Conservation (phyloP, 345 rosid species). For the Eucalyptus dawsonii region DNA sequence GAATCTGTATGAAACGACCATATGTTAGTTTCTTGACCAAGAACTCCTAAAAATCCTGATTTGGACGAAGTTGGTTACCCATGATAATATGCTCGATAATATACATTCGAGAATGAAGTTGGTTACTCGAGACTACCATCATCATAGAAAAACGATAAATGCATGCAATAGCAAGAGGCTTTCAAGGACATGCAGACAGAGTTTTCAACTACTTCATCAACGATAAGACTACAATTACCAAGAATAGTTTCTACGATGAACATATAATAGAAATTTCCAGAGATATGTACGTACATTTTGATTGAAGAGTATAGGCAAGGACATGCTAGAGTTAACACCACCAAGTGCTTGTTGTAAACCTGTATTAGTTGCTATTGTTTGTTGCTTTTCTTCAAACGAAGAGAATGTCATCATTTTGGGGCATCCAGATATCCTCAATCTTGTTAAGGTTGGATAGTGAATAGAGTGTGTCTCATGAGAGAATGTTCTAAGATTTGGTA, state of each 20-base stretch:
- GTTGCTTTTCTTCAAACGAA: background rate
- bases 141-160: background rate
- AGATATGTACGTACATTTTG: background rate
- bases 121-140: background rate
- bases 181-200: background rate
- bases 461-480: background rate
- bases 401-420: background rate
- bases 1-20: too few species aligned
- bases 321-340: background rate
- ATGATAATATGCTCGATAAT: background rate
- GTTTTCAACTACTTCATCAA: background rate
- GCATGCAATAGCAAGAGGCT: background rate
- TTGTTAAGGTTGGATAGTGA: background rate
- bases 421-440: background rate
- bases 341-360: background rate
- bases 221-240: fast-evolving
- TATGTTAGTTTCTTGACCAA: too few species aligned
- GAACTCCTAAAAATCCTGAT: too few species aligned
- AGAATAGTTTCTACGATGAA: background rate
- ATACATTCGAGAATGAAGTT: background rate
- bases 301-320: background rate
- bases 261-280: background rate
- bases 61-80: background rate
- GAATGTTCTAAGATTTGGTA: background rate
- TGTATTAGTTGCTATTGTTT: fast-evolving